Percentiles rank a stretch among this genome's conserved stretches.
Conservation (phyloP, 2,329 filamentous ascomycete species). For the Chrysoporthe austroafricana region DNA sequence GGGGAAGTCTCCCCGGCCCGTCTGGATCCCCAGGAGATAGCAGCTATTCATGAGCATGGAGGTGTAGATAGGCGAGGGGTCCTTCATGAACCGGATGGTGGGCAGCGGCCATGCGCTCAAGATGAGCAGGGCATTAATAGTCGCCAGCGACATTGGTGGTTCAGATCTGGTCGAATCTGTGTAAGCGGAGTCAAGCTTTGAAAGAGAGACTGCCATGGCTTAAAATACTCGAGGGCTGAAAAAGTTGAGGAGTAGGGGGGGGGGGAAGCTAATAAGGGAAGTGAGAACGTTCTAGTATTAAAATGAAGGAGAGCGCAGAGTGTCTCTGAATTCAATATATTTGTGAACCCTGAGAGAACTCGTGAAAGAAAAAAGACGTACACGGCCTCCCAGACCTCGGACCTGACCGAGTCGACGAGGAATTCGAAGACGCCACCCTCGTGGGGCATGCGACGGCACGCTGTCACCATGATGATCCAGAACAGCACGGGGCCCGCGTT, state of each 20-base stretch:
- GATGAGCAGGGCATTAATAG: slow-evolving; percentile 56
- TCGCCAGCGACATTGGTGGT: slow-evolving; percentile 49
- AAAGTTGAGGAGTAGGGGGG: neutral
- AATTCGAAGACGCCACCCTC: slow-evolving; percentile 47
- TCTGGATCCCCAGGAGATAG: slow-evolving; percentile 55
- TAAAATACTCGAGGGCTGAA: no score
- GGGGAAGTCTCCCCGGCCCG: slow-evolving; percentile 53
- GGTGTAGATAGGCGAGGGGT: slow-evolving; percentile 53
- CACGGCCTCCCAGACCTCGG: slow-evolving; percentile 50
- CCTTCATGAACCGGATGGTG: slow-evolving; percentile 53
- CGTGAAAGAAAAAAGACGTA: neutral
- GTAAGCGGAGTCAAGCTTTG: neutral
- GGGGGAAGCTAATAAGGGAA: no score
- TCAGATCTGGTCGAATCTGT: slow-evolving; percentile 33
- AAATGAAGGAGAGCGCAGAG: no score
- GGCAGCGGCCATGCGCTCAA: slow-evolving; percentile 57
- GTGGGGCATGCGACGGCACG: slow-evolving; percentile 53
- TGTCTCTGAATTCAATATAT: no score
- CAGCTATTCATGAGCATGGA: slow-evolving; percentile 52
- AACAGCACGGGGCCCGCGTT: slow-evolving; percentile 53
- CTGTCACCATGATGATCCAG: slow-evolving; percentile 57
- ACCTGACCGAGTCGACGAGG: slow-evolving; percentile 50
- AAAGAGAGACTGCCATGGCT: no score
- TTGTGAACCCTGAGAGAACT: neutral
- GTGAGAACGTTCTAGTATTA: no score